A percentile compares a stretch with the other conserved stretches of the same genome.
Evolutionary conservation across 257 asterid species (phyloP).

Genomic region (Capsicum baccatum): DNA sequence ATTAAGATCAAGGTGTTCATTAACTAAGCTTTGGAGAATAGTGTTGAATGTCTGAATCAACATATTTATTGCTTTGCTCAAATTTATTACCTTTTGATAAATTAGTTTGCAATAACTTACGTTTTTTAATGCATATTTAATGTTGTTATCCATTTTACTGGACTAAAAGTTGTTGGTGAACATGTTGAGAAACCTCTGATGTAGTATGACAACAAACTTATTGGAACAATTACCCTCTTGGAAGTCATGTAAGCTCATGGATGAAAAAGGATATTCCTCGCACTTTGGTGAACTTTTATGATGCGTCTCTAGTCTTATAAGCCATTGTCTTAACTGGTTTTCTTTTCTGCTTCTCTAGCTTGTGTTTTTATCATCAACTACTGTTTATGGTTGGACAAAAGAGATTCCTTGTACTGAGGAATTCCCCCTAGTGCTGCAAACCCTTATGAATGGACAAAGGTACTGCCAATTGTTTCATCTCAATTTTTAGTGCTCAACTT

Average conservation of each 20-base stretch:
- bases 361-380: slow-evolving; percentile 97
- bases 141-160: slow-evolving; percentile 98
- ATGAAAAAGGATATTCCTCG: slow-evolving; percentile 67
- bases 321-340: slow-evolving; percentile 29
- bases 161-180: slow-evolving; percentile 98
- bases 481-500: not conserved
- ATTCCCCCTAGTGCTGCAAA: slow-evolving; percentile 76
- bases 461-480: slow-evolving; percentile 26
- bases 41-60: not conserved
- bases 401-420: slow-evolving; percentile 46
- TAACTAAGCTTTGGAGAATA: not conserved
- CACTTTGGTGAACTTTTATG: not conserved
- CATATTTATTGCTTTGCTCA: not conserved
- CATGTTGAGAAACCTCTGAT: slow-evolving; percentile 84
- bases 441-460: slow-evolving; percentile 98
- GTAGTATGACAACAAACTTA: slow-evolving; percentile 84
- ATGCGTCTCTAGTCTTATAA: not conserved
- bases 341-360: slow-evolving; percentile 59
- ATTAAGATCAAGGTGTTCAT: too few relatives aligned
- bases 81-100: not conserved
- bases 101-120: too few relatives aligned
- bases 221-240: slow-evolving; percentile 77
- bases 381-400: slow-evolving; percentile 97
- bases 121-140: slow-evolving; percentile 55
- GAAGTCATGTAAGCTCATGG: slow-evolving; percentile 97